phyloP scores from a whole-genome alignment of 305 asterid genomes.

The Solanum aculeatissimum region DNA sequence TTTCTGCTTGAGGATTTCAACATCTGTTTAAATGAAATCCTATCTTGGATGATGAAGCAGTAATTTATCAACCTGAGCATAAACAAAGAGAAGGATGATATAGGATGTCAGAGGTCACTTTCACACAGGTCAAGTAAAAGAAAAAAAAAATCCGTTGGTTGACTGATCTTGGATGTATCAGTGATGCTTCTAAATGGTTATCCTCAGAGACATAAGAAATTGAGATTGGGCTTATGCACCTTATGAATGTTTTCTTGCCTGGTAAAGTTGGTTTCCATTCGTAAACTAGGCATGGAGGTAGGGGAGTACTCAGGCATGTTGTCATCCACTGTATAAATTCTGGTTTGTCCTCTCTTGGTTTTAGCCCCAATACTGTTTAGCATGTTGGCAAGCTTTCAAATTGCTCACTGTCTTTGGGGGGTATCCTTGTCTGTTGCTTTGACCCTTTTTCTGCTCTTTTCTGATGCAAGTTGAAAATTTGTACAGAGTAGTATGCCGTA shows the following conservation, averaged over 20 bases:
- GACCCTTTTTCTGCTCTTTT: not conserved
- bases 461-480: not conserved
- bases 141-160: not conserved
- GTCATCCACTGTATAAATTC: not conserved
- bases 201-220: not conserved
- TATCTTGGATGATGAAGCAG: not conserved
- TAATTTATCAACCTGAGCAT: not conserved
- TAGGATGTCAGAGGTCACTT: not conserved
- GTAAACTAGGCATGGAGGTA: not conserved
- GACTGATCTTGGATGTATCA: not conserved
- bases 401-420: not conserved
- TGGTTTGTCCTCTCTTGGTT: not conserved
- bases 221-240: not conserved
- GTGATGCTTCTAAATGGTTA: not conserved
- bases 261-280: not conserved
- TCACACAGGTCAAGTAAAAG: not conserved
- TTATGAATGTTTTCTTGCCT: not conserved
- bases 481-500: conserved; percentile 30
- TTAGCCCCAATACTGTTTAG: not conserved
- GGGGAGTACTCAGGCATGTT: not conserved
- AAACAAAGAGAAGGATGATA: not conserved
- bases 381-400: not conserved
- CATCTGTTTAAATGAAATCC: not conserved
- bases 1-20: not conserved
- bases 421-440: not conserved